A percentile compares a stretch with the other conserved stretches of the same genome.
Conservation (phyloP, 768 basidiomycete species). For the Ramaria sp. region DNA sequence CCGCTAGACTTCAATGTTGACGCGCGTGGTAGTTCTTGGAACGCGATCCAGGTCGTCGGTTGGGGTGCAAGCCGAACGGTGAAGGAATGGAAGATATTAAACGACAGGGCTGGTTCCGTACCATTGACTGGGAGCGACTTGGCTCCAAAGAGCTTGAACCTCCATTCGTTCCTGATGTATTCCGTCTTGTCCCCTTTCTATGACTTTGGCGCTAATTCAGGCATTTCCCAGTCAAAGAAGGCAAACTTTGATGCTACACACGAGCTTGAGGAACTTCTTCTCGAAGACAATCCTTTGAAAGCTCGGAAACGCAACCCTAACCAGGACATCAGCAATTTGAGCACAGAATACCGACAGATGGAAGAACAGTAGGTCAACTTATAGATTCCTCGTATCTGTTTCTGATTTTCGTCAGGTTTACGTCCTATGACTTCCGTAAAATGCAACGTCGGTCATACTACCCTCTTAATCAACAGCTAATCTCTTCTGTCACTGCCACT, state of each 20-base stretch:
- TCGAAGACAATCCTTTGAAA: conserved; percentile 96
- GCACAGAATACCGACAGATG: conserved; percentile 92
- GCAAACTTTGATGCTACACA: conserved; percentile 99
- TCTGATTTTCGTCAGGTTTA: conserved; percentile 15
- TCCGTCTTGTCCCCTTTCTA: background rate
- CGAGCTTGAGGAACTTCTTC: conserved; percentile 87
- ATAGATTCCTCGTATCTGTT: background rate
- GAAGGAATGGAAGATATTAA: conserved; percentile 75
- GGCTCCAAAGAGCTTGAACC: conserved; percentile 30
- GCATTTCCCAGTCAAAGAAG: conserved; percentile 84
- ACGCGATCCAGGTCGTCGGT: conserved; percentile 66
- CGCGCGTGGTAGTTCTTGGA: conserved; percentile 58
- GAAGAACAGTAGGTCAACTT: conserved; percentile 73
- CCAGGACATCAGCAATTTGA: conserved; percentile 70
- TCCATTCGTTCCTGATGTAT: conserved; percentile 37
- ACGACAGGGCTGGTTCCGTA: conserved; percentile 33
- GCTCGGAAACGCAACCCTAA: conserved; percentile 86
- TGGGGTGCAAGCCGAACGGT: conserved; percentile 72
- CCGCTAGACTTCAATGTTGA: background rate
- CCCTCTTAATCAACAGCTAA: conserved; percentile 62
- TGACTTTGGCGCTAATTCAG: background rate
- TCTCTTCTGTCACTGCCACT: conserved; percentile 58
- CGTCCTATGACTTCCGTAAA: conserved; percentile 84
- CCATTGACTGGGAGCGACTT: conserved; percentile 33
- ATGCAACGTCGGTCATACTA: conserved; percentile 90